Evolutionary conservation across 805 yeast species (phyloP).

Genomic region (Groenewaldozyma salmanticensis): DNA sequence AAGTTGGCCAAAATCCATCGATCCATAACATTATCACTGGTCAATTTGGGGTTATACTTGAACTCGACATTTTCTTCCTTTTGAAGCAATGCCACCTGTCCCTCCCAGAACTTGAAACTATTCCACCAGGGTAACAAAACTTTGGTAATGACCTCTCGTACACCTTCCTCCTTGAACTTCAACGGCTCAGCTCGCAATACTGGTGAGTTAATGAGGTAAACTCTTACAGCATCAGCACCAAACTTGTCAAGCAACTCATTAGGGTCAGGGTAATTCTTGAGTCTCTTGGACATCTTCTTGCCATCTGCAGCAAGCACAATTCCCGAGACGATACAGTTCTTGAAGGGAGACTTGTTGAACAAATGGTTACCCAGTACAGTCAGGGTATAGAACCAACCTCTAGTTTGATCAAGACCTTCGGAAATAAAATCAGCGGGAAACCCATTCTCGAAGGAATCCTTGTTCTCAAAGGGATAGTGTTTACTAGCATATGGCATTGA

Average conservation of each 20-base stretch:
- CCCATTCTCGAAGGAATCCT: slow-evolving; percentile 55
- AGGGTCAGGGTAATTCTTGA: slow-evolving; percentile 98
- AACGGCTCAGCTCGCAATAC: slow-evolving; percentile 93
- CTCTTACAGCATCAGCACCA: slow-evolving; percentile 97
- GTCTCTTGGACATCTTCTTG: slow-evolving; percentile 97
- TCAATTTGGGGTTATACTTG: slow-evolving; percentile 54
- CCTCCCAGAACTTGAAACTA: slow-evolving; percentile 92
- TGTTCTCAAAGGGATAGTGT: slow-evolving; percentile 91
- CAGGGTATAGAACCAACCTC: slow-evolving; percentile 99
- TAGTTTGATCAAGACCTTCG: slow-evolving; percentile 98
- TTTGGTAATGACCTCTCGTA: slow-evolving; percentile 91
- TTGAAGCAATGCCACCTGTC: slow-evolving; percentile 76
- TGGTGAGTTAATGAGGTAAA: slow-evolving; percentile 94
- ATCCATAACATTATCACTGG: slow-evolving; percentile 88
- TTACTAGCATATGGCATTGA: slow-evolving; percentile 97
- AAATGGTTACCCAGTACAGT: slow-evolving; percentile 92
- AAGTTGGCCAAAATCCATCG: slow-evolving; percentile 94
- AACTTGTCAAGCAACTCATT: slow-evolving; percentile 66
- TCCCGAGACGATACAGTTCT: slow-evolving; percentile 93
- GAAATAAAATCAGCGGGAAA: slow-evolving; percentile 98
- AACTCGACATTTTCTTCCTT: slow-evolving; percentile 66
- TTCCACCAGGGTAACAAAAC: slow-evolving; percentile 98
- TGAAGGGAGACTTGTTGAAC: slow-evolving; percentile 85
- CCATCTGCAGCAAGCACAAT: slow-evolving; percentile 97
- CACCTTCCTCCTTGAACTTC: slow-evolving; percentile 98